Evolutionary conservation across 176 grass and related monocot genomes (phyloP), one percentile per base, ranked within the genome.

Genomic region (Cenchrus fungigraminus): DNA sequence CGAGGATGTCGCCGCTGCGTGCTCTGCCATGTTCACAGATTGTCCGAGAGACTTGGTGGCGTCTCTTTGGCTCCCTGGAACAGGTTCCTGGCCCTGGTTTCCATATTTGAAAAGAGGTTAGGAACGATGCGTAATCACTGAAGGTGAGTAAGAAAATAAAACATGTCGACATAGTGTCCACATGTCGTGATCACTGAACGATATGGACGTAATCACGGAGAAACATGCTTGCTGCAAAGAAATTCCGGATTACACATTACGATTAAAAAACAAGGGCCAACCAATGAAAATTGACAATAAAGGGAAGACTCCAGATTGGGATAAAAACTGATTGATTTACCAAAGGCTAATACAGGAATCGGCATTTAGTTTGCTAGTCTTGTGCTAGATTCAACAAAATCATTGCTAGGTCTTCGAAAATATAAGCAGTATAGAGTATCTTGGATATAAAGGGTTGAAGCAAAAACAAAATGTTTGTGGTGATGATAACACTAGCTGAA

Each of bases 1-100:
- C 16, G 75, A 62, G 37, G 19, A 1, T 9, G 19, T 60, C 20
- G 64, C 9, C 0, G 15, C 81, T 12, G 60, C 12, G 73, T 89
- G 76, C 51, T 77, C 79, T 50, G 19, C 11, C 65, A 44, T 67
- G 71, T 54, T 89, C 79, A 46, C 80, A 49, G 56, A 11, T 67
- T 75, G 76, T 28, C 11, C 66, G 7, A 53, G 31, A 68, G 19
- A 16, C 66, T 89, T 86, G 12, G 64, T 25, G 0, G 55, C 15
- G 29, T 89, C 84, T 46, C 76, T 80, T 61, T 80, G 71, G 65
- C 55, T 83, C 1, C 63, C 84, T 25, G 56, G 71, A 89, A 73
- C 45, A 73, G 53, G 51, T 20, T 89, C 91, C 80, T 83, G 84
- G 0, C 31, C 84, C 62, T 89, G 81, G 11, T 65, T 83, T 19